Evolutionary conservation across 192 early-diverging fungal species (phyloP).

Genomic region (Entomortierella lignicola): DNA sequence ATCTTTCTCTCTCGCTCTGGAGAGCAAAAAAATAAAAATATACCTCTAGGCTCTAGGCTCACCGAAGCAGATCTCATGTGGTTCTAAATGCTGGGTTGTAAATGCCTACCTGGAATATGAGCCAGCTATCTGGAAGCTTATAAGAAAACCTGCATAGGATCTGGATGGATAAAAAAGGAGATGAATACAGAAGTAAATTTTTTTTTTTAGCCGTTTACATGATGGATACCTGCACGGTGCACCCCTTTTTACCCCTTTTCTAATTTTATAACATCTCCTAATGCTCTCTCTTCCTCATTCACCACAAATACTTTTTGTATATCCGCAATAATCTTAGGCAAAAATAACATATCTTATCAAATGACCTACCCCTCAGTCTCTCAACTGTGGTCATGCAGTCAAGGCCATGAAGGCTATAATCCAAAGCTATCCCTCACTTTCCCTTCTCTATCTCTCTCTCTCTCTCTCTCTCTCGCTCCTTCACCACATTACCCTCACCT

Average conservation of each 20-base stretch:
- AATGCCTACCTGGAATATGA: neutral
- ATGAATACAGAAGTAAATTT: neutral
- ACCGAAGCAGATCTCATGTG: neutral
- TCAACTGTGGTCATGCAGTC: neutral
- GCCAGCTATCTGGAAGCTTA: neutral
- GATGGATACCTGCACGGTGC: constrained; percentile 10
- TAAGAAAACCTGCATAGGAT: neutral
- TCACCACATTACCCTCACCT: too few relatives aligned
- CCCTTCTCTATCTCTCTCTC: neutral
- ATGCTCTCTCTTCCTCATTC: constrained; percentile 8
- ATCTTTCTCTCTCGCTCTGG: neutral
- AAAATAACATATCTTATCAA: neutral
- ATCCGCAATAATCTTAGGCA: neutral
- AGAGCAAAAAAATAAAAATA: too few relatives aligned
- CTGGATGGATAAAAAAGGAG: constrained; percentile 6
- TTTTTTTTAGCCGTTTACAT: neutral
- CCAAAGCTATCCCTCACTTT: neutral
- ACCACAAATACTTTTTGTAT: constrained; percentile 15
- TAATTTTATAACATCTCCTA: constrained; percentile 4
- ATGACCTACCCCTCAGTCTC: neutral
- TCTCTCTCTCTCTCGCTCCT: neutral
- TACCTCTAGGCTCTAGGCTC: too few relatives aligned
- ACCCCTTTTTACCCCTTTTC: constrained; percentile 13
- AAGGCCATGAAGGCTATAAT: neutral
- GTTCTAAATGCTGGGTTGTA: neutral